Evolutionary conservation across 1,284 basidiomycete genomes (phyloP).

Genomic region (Boletus mariae): DNA sequence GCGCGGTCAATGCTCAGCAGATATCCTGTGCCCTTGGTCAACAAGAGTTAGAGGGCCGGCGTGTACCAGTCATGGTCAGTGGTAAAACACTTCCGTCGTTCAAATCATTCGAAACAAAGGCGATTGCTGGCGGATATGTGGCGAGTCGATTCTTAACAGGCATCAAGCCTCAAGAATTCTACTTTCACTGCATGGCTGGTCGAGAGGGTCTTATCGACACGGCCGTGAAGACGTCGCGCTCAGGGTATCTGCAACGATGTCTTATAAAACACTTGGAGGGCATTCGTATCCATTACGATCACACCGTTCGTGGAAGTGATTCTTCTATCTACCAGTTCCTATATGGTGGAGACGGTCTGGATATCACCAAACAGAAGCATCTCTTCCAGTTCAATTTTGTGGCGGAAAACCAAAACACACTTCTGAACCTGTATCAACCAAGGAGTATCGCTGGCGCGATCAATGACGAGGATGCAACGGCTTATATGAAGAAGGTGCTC

Average conservation of each 20-base stretch:
- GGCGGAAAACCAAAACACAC: constrained; percentile 80
- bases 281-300: constrained; percentile 94
- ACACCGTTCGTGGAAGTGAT: constrained; percentile 96
- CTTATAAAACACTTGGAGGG: constrained; percentile 99
- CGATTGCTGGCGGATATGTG: constrained; percentile 98
- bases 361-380: constrained; percentile 95
- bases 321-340: constrained; percentile 93
- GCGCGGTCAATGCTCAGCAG: constrained; percentile 95
- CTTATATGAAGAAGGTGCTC: constrained; percentile 89
- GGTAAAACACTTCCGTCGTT: constrained; percentile 98
- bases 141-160: constrained; percentile 99
- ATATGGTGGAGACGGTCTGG: constrained; percentile 95
- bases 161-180: constrained; percentile 98
- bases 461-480: constrained; percentile 64
- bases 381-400: constrained; percentile 92
- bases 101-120: constrained; percentile 94
- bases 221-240: constrained; percentile 98
- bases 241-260: constrained; percentile 97
- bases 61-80: constrained; percentile 98
- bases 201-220: constrained; percentile 99
- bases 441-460: constrained; percentile 57
- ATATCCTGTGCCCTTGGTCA: constrained; percentile 97
- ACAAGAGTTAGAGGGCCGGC: constrained; percentile 96
- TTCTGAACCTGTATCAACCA: constrained; percentile 75
- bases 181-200: constrained; percentile 99